Conservation (phyloP, 306 rosid species). For the Macrotyloma uniflorum region DNA sequence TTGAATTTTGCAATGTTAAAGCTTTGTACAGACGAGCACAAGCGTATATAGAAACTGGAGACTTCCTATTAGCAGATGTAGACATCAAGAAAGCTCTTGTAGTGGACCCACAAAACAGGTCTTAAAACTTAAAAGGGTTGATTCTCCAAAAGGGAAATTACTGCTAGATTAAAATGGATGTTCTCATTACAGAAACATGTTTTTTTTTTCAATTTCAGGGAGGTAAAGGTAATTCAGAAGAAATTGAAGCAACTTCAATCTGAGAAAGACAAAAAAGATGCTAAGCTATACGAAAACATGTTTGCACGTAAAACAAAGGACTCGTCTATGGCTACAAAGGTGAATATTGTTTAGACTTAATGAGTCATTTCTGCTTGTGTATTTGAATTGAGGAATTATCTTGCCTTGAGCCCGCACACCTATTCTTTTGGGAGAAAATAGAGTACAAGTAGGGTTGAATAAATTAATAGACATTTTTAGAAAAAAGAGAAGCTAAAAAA, state of each 20-base stretch:
- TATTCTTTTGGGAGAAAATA: background rate
- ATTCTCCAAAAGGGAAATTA: constrained; percentile 2
- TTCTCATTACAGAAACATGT: constrained; percentile 16
- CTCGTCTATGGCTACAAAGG: constrained; percentile 46
- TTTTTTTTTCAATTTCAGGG: constrained; percentile 50
- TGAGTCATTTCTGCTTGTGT: constrained; percentile 11
- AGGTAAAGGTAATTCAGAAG: constrained; percentile 55
- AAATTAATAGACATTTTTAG: background rate
- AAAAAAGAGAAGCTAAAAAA: background rate
- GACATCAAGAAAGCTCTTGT: constrained; percentile 78
- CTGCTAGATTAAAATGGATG: background rate
- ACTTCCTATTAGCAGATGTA: constrained; percentile 57
- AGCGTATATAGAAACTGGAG: constrained; percentile 57
- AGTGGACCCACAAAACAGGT: constrained; percentile 71
- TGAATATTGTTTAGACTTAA: constrained; percentile 25
- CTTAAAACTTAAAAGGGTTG: constrained; percentile 6
- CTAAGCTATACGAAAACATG: constrained; percentile 62
- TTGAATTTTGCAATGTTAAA: constrained; percentile 61
- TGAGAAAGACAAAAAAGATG: constrained; percentile 65
- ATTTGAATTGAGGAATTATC: background rate
- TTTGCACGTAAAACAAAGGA: constrained; percentile 48
- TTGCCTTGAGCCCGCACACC: background rate
- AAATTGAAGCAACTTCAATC: constrained; percentile 66
- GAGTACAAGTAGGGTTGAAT: background rate
- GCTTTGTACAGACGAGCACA: constrained; percentile 77